phyloP scores from a whole-genome alignment of 1,139 yeast species.

The Geotrichum histeridarum region DNA sequence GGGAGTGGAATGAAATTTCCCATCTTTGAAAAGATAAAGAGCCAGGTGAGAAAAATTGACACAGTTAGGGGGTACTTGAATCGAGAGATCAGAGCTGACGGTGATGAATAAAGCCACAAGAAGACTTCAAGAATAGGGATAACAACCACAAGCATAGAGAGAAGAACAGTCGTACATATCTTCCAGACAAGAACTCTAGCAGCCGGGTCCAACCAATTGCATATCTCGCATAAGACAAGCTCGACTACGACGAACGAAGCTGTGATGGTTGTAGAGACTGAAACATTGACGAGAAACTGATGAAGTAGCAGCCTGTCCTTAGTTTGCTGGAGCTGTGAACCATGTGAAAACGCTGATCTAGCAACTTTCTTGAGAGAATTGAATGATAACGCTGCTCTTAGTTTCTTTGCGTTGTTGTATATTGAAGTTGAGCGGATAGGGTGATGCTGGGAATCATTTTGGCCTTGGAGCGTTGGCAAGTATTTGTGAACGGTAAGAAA shows the following conservation, averaged over 20 bases:
- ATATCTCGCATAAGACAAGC: slow-evolving; percentile 41
- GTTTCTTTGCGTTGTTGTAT: not conserved
- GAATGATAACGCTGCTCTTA: no score
- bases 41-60: slow-evolving; percentile 30
- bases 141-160: slow-evolving; percentile 34
- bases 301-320: slow-evolving; percentile 1
- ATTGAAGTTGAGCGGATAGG: slow-evolving; percentile 10
- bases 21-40: slow-evolving; percentile 32
- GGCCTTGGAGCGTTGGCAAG: slow-evolving; percentile 3
- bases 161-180: slow-evolving; percentile 30
- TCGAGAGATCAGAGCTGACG: slow-evolving; percentile 8
- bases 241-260: slow-evolving; percentile 31
- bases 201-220: slow-evolving; percentile 33
- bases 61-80: slow-evolving; percentile 21
- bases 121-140: slow-evolving; percentile 37
- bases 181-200: slow-evolving; percentile 36
- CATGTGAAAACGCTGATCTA: not conserved
- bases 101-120: slow-evolving; percentile 17
- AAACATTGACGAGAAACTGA: slow-evolving; percentile 13
- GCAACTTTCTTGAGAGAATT: not conserved
- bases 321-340: not conserved
- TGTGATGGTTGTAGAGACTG: slow-evolving; percentile 17
- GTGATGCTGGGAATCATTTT: not conserved
- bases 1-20: slow-evolving; percentile 36
- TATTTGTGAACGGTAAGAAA: slow-evolving; percentile 14